Conservation (phyloP, 2,329 filamentous ascomycete genomes). For the Alternaria incomplexa region DNA sequence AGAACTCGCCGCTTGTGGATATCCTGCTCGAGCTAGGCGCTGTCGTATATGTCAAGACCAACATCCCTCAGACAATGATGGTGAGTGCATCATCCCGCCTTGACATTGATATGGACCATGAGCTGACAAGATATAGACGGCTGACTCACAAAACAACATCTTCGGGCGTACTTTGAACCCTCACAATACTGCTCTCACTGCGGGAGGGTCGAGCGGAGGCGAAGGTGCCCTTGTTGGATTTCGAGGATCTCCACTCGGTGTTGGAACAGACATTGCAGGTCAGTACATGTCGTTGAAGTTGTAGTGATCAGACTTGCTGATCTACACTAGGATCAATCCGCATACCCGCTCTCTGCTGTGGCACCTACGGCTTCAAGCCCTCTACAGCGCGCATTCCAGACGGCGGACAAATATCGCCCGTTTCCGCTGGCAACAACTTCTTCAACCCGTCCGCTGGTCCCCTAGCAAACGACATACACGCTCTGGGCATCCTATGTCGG, state of each 20-base stretch:
- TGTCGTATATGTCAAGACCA: constrained; percentile 71
- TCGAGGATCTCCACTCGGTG: constrained; percentile 63
- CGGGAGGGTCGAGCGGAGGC: constrained; percentile 68
- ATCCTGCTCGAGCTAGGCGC: constrained; percentile 65
- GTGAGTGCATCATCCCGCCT: constrained; percentile 44
- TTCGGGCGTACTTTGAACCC: constrained; percentile 68
- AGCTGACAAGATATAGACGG: constrained; percentile 47
- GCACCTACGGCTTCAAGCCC: constrained; percentile 57
- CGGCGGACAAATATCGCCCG: constrained; percentile 10
- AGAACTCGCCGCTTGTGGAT: constrained; percentile 61
- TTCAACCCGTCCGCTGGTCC: constrained; percentile 4
- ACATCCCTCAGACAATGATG: constrained; percentile 70
- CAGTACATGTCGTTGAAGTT: background rate
- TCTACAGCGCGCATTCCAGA: constrained; percentile 59
- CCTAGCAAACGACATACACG: constrained; percentile 4
- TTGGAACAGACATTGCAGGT: constrained; percentile 64
- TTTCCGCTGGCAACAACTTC: background rate
- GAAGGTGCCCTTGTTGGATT: constrained; percentile 67
- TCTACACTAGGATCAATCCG: constrained; percentile 46
- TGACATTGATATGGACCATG: constrained; percentile 21
- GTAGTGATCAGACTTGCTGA: background rate
- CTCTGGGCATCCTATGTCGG: background rate
- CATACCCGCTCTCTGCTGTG: constrained; percentile 61
- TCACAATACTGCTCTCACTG: constrained; percentile 61
- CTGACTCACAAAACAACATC: constrained; percentile 67